Base-by-base conservation (phyloP, 208 protist genomes). In the Trypanosoma lewisi region DNA sequence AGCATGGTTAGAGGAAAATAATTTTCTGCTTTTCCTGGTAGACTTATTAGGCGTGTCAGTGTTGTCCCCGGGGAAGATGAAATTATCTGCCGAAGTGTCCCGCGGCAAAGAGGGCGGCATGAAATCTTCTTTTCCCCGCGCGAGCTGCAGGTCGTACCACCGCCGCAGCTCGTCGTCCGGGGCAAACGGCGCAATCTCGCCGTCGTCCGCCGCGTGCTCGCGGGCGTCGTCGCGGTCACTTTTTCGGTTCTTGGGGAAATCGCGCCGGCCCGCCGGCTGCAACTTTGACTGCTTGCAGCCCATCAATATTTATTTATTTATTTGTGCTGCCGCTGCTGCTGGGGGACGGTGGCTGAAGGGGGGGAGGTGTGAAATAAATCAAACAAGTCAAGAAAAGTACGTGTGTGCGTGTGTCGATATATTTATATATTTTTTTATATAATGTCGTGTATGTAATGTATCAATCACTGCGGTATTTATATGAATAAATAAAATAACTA, bases 141-240 rank as follows among this genome's bases (percentile, higher is more conserved):
- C 63, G 8, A 68, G 14, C 33, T 60, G 42, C 17, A 8, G 25
- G 23, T 68, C 37, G 53, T 68, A 68, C 50, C 42, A 47, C 16
- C 6, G 7, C 42, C n/a, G 14, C 42, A 47, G 16, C 1, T 47
- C 42, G 9, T 47, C 16, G 16, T 7, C 42, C 14, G 65, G 65
- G 34, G 19, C 8, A 50, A 58, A 70, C 9, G 65, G 65, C 12
- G n/a, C 16, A 62, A 70, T 63, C 17, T 52, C 56, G 21, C 19
- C 62, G 28, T 30, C 41, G 9, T 51, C 36, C 2, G 1, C 11
- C 14, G 16, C 42, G 17, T 0, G 9, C 9, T 23, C 17, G 1
- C 4, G 16, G 5, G 36, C 14, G n/a, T 62, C 28, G 14, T 36
- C 33, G 2, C 12, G 4, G 36, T 1, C 4, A 2, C 1, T 14